phyloP scores from a whole-genome alignment of 805 yeast genomes.

The Henningerozyma blattae region DNA sequence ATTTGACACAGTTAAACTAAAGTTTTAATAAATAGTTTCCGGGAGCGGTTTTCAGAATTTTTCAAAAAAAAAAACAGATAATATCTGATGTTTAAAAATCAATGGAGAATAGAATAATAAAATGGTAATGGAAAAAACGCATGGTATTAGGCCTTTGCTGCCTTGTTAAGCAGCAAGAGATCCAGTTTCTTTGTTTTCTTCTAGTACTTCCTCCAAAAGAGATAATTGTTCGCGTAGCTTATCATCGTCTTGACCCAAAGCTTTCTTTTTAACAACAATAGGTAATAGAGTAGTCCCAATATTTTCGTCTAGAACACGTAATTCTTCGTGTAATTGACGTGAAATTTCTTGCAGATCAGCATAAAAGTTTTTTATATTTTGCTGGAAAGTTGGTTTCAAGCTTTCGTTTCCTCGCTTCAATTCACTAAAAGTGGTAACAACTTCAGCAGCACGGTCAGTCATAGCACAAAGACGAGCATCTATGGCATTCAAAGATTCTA shows the following conservation, averaged over 20 bases:
- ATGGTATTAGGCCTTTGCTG: no score
- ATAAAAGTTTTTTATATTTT: slow-evolving; percentile 18
- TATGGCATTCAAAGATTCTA: slow-evolving; percentile 16
- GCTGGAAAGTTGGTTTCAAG: slow-evolving; percentile 19
- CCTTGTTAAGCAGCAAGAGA: no score
- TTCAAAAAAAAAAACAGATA: no score
- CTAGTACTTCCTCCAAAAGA: slow-evolving; percentile 7
- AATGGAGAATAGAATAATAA: no score
- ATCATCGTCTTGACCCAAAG: slow-evolving; percentile 23
- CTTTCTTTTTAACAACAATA: slow-evolving; percentile 21
- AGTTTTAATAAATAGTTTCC: no score
- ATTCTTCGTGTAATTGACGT: slow-evolving; percentile 15
- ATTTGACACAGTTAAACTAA: no score
- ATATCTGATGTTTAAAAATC: no score
- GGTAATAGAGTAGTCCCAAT: slow-evolving; percentile 22
- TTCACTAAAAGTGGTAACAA: slow-evolving; percentile 20
- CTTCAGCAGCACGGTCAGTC: slow-evolving; percentile 20
- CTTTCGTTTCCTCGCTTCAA: slow-evolving; percentile 20
- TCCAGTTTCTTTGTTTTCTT: neutral
- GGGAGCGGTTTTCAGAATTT: no score
- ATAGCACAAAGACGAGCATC: slow-evolving; percentile 17
- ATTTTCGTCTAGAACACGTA: slow-evolving; percentile 19
- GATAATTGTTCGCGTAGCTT: slow-evolving; percentile 18
- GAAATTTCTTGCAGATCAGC: slow-evolving; percentile 14
- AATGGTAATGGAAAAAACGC: no score